Conservation (phyloP, 108 stramenopile species). For the Cyclostephanos tholiformis region DNA sequence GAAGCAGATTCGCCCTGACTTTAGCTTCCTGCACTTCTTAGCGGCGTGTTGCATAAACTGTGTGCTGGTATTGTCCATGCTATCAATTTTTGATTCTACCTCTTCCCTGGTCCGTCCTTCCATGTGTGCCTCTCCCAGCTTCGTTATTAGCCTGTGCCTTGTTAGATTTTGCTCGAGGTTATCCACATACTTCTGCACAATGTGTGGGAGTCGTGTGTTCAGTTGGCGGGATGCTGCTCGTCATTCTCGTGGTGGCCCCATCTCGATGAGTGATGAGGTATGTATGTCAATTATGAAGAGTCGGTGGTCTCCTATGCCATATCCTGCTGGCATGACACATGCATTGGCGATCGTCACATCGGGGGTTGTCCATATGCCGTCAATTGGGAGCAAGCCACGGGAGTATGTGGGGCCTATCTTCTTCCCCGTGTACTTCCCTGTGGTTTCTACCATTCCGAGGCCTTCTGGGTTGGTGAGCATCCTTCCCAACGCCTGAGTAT, state of each 20-base stretch:
- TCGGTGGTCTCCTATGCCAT: constrained; percentile 15
- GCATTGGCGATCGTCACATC: constrained; percentile 7
- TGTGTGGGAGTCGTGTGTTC: not conserved
- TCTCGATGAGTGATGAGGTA: not conserved
- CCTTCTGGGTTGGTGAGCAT: not conserved
- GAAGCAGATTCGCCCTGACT: constrained; percentile 15
- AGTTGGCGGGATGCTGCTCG: not conserved
- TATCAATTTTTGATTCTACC: not conserved
- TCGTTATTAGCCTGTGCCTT: not conserved
- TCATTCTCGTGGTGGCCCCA: not conserved
- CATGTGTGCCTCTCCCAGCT: not conserved
- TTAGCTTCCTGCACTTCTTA: constrained; percentile 15
- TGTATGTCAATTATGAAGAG: constrained; percentile 12
- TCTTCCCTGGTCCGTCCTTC: not conserved
- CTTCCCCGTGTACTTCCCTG: not conserved
- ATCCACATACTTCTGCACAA: not conserved
- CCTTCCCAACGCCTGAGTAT: not conserved
- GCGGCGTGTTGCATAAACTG: constrained; percentile 19
- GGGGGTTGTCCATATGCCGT: not conserved
- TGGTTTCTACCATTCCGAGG: not conserved
- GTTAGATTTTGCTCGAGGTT: not conserved
- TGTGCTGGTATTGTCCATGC: not conserved
- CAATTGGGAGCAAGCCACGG: not conserved
- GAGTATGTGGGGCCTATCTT: not conserved
- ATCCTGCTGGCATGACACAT: constrained; percentile 18